Evolutionary conservation across 495 filamentous ascomycete genomes (phyloP), one percentile per base, ranked within the genome.

Genomic region (Xanthoparmelia taractica): DNA sequence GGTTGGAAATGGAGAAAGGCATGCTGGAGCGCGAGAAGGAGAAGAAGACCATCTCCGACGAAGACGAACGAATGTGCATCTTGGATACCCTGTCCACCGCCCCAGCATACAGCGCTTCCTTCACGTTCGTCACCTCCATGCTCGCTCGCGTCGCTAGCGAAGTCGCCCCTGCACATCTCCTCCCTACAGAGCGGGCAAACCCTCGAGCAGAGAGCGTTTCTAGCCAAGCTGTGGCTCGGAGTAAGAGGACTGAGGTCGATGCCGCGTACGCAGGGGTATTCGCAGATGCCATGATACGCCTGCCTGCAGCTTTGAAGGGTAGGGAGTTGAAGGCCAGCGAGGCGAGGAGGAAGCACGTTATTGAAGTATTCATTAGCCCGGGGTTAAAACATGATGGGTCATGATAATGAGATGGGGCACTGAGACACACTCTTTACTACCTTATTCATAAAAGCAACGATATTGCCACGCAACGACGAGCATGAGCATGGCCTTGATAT

Each of bases 71-170:
- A 65, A 76, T 80, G 12, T 82, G 81, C 73, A 79, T 93, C 13
- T 78, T 94, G 13, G 91, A 96, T 61, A 82, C 83, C 60, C 79
- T 96, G 8, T 80, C 87, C 0, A 76, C 81, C 13, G 81, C 82
- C 0, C 91, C 92, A 1, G 84, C 85, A 37, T 87, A 93, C 70
- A 92, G 88, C 69, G 88, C 92, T 63, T 89, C 87, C 0, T 94
- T 96, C 70, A 86, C 92, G 12, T 92, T 96, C 63, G 73, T 96
- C 40, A 91, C 85, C 4, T 85, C 88, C 50, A 91, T 92, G 81
- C 80, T 96, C 10, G 73, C 74, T 17, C 76, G 73, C 36, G 77
- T 82, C 52, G 75, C 74, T 61, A 79, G 77, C 58, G 79, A 82
- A 45, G 45, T 59, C 38, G 65, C 34, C n/a, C 64, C 48, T 17